Percentiles rank a stretch among this genome's conserved stretches.
phyloP scores from a whole-genome alignment of 1,284 basidiomycete species.

The Ceratobasidium sp. region DNA sequence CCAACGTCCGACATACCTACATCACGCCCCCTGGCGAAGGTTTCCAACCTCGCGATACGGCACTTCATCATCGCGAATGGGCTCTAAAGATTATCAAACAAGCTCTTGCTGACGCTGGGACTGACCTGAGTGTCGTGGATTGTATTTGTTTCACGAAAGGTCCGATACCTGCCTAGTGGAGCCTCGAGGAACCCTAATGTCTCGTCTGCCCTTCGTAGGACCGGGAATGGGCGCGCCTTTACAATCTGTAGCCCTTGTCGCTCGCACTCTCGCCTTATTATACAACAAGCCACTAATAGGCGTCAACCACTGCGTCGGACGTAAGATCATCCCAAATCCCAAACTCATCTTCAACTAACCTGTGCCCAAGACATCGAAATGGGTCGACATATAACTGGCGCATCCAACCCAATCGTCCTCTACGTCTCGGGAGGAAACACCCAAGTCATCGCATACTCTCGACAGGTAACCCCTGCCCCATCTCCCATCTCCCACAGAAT shows the following conservation, averaged over 20 bases:
- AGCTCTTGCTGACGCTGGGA: slow-evolving; percentile 76
- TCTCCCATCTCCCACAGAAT: background rate
- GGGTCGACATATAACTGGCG: slow-evolving; percentile 94
- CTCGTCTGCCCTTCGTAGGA: slow-evolving; percentile 62
- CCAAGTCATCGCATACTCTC: slow-evolving; percentile 98
- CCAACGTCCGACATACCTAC: slow-evolving; percentile 95
- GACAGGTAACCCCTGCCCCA: slow-evolving; percentile 62
- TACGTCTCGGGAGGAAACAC: slow-evolving; percentile 99
- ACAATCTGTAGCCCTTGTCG: slow-evolving; percentile 95
- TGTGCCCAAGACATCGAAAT: slow-evolving; percentile 90
- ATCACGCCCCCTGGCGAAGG: slow-evolving; percentile 98
- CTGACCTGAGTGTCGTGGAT: slow-evolving; percentile 82
- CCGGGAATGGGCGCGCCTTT: slow-evolving; percentile 99
- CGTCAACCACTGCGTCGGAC: slow-evolving; percentile 98
- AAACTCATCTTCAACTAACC: slow-evolving; percentile 20
- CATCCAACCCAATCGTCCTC: slow-evolving; percentile 94
- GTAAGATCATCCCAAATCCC: slow-evolving; percentile 63
- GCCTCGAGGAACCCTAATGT: slow-evolving; percentile 18
- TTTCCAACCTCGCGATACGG: slow-evolving; percentile 95
- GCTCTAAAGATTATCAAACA: slow-evolving; percentile 83
- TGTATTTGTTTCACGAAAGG: slow-evolving; percentile 99
- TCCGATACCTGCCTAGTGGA: slow-evolving; percentile 52
- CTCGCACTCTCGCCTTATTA: slow-evolving; percentile 88
- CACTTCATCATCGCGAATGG: slow-evolving; percentile 96
- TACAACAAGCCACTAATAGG: slow-evolving; percentile 94